phyloP scores from a whole-genome alignment of 345 rosid genomes.

The Hibiscus syriacus region DNA sequence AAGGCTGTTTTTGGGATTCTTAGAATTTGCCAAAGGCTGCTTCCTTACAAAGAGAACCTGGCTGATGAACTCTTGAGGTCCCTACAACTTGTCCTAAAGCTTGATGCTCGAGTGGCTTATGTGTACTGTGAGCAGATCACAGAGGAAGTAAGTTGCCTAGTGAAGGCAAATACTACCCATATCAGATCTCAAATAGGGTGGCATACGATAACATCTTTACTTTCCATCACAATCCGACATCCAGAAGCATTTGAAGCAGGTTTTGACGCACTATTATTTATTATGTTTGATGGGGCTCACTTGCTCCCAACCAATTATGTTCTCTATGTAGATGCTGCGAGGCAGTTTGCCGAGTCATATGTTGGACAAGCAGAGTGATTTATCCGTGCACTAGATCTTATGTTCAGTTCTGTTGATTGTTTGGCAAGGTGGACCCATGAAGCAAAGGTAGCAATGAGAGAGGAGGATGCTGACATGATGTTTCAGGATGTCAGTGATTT shows the following conservation, averaged over 20 bases:
- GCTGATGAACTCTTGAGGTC: conserved; percentile 97
- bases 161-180: conserved; percentile 88
- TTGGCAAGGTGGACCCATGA: conserved; percentile 66
- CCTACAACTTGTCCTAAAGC: conserved; percentile 91
- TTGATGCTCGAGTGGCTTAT: conserved; percentile 96
- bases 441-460: conserved; percentile 68
- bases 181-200: conserved; percentile 91
- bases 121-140: conserved; percentile 96
- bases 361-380: conserved; percentile 94
- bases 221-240: conserved; percentile 87
- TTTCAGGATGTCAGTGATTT: conserved; percentile 79
- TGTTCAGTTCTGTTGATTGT: conserved; percentile 77
- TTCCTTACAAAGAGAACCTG: conserved; percentile 94
- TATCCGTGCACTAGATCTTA: conserved; percentile 72
- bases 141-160: conserved; percentile 86
- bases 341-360: conserved; percentile 98
- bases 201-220: conserved; percentile 82
- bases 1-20: conserved; percentile 99
- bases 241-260: conserved; percentile 99
- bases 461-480: conserved; percentile 63
- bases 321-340: conserved; percentile 71
- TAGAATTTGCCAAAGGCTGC: conserved; percentile 90
- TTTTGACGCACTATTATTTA: conserved; percentile 71
- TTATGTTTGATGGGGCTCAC: conserved; percentile 81
- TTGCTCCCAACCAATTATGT: conserved; percentile 74